Evolutionary conservation across 2,329 filamentous ascomycete genomes (phyloP).

Genomic region (Aureobasidium lini): DNA sequence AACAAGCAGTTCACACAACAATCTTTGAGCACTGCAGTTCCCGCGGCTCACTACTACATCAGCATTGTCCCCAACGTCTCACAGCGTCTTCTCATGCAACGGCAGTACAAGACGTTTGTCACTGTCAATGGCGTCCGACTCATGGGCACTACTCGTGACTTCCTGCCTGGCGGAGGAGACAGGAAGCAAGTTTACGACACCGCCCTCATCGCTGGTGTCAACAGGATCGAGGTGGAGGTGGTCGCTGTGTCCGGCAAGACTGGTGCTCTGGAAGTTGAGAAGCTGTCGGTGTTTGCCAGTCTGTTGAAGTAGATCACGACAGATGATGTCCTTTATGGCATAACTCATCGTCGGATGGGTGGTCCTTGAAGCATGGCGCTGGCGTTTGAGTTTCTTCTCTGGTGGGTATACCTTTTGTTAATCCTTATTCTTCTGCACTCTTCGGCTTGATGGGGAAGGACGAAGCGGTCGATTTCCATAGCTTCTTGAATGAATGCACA

Average conservation of each 20-base stretch:
- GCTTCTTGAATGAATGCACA: background rate
- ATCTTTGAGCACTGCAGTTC: constrained; percentile 63
- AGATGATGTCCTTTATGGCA: background rate
- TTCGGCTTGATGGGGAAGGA: background rate
- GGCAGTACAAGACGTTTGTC: constrained; percentile 71
- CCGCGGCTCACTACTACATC: constrained; percentile 59
- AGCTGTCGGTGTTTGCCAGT: constrained; percentile 68
- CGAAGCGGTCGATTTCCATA: background rate
- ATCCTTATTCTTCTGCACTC: background rate
- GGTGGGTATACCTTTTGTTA: constrained; percentile 5
- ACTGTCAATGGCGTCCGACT: constrained; percentile 58
- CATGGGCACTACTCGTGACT: constrained; percentile 43
- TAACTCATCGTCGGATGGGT: too few relatives aligned
- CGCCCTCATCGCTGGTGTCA: constrained; percentile 62
- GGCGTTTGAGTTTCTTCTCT: background rate
- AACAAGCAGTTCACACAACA: constrained; percentile 61
- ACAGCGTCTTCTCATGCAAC: constrained; percentile 41
- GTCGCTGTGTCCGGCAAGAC: constrained; percentile 53
- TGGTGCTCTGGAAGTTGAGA: constrained; percentile 62
- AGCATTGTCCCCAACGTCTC: constrained; percentile 63
- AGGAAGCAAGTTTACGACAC: constrained; percentile 68
- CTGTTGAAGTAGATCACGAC: constrained; percentile 30
- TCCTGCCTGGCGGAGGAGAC: constrained; percentile 24
- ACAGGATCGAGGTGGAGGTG: constrained; percentile 70
- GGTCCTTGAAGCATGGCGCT: too few relatives aligned